phyloP scores from a whole-genome alignment of 2,329 filamentous ascomycete species.

The Aspergillaceae sp. region DNA sequence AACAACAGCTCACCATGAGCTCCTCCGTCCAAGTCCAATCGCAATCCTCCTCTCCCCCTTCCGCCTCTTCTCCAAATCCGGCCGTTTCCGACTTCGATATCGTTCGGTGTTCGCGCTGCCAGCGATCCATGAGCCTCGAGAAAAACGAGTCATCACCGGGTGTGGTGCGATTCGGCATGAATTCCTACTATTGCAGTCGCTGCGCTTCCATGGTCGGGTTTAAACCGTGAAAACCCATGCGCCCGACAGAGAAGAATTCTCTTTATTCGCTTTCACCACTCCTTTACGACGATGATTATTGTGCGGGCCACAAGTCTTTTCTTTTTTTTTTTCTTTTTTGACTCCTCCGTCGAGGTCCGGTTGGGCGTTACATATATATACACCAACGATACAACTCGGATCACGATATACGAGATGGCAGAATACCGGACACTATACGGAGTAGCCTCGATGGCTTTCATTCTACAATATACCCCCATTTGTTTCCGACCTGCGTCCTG shows the following conservation, averaged over 20 bases:
- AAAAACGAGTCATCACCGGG: conserved; percentile 24
- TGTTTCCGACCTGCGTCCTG: too few species aligned
- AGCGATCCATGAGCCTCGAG: conserved; percentile 38
- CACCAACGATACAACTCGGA: too few species aligned
- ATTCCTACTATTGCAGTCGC: conserved; percentile 42
- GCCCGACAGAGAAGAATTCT: background rate
- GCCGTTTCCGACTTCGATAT: conserved; percentile 27
- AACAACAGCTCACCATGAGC: conserved; percentile 22
- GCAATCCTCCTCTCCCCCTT: conserved; percentile 18
- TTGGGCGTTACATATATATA: too few species aligned
- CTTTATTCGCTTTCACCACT: too few species aligned
- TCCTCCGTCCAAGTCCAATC: conserved; percentile 27
- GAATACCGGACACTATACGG: background rate
- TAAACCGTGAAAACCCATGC: background rate
- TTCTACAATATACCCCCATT: background rate
- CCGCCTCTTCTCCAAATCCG: conserved; percentile 17
- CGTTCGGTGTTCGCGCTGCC: conserved; percentile 42
- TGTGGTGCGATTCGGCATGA: conserved; percentile 40
- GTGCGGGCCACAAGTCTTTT: too few species aligned
- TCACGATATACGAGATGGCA: too few species aligned
- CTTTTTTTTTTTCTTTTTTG: conserved; percentile 1
- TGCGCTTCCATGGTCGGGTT: conserved; percentile 40
- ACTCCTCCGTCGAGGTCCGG: too few species aligned
- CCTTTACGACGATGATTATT: too few species aligned
- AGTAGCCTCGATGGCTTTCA: background rate